Conservation (phyloP, 768 basidiomycete genomes). For the Tylopilus balloui region DNA sequence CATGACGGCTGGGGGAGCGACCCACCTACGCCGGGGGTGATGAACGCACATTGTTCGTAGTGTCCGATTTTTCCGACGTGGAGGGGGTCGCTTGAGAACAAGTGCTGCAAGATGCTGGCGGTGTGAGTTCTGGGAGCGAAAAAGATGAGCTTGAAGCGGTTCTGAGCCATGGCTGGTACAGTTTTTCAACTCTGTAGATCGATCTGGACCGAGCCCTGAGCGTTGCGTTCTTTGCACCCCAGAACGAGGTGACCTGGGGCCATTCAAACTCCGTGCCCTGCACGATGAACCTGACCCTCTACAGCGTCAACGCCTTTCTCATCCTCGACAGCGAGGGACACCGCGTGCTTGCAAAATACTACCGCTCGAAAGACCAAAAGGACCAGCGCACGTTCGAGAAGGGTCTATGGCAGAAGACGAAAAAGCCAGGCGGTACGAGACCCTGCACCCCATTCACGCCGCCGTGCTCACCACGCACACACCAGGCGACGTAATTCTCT, state of each 20-base stretch:
- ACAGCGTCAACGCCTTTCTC: constrained; percentile 81
- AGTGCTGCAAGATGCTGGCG: constrained; percentile 20
- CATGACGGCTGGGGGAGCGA: constrained; percentile 28
- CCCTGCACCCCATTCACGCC: neutral
- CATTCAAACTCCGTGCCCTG: constrained; percentile 22
- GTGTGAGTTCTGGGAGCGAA: constrained; percentile 45
- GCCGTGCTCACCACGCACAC: neutral
- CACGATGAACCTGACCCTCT: constrained; percentile 74
- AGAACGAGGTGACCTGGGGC: constrained; percentile 4
- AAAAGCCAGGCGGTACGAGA: constrained; percentile 84
- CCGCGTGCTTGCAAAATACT: constrained; percentile 95
- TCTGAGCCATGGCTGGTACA: neutral
- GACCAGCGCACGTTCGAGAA: constrained; percentile 97
- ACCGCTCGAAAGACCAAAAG: constrained; percentile 75
- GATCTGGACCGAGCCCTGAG: constrained; percentile 10
- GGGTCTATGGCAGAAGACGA: constrained; percentile 92
- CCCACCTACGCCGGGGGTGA: constrained; percentile 50
- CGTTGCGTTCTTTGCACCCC: constrained; percentile 13
- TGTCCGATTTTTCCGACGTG: constrained; percentile 3
- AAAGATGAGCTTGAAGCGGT: constrained; percentile 33
- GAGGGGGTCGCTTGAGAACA: constrained; percentile 31
- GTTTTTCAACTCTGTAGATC: neutral
- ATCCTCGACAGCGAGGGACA: constrained; percentile 95
- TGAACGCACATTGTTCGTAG: constrained; percentile 48
- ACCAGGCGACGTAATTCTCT: constrained; percentile 89